Evolutionary conservation across 345 rosid species (phyloP).

Genomic region (Melaleuca quinquenervia): DNA sequence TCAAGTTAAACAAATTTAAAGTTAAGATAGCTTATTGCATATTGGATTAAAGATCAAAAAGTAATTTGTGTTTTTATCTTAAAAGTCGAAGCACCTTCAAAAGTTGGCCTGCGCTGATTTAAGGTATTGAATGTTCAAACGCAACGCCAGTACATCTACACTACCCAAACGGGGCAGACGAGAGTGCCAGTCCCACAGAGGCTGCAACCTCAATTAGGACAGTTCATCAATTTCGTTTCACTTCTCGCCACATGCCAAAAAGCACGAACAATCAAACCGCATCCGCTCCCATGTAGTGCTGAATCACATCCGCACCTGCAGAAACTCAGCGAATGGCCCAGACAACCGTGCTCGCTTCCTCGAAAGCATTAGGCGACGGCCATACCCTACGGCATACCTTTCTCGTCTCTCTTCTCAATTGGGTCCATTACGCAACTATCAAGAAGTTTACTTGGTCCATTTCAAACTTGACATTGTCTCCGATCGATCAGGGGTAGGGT

Average conservation of each 20-base stretch:
- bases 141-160: background rate
- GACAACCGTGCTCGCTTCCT: background rate
- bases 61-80: too few species aligned
- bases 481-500: background rate
- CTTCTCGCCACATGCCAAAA: background rate
- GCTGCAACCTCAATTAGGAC: background rate
- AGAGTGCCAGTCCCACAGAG: background rate
- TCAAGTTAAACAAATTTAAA: too few species aligned
- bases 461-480: background rate
- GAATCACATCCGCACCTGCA: background rate
- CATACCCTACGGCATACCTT: background rate
- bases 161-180: background rate
- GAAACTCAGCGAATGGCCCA: background rate
- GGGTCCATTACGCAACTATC: background rate
- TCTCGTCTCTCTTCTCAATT: background rate
- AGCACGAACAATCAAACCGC: background rate
- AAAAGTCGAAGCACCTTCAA: background rate
- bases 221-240: background rate
- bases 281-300: background rate
- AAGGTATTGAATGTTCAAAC: background rate
- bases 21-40: too few species aligned
- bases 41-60: too few species aligned
- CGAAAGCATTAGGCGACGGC: background rate
- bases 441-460: background rate
- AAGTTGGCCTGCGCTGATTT: background rate